Conservation (phyloP, 208 protist species). For the Borovskyia barvae region DNA sequence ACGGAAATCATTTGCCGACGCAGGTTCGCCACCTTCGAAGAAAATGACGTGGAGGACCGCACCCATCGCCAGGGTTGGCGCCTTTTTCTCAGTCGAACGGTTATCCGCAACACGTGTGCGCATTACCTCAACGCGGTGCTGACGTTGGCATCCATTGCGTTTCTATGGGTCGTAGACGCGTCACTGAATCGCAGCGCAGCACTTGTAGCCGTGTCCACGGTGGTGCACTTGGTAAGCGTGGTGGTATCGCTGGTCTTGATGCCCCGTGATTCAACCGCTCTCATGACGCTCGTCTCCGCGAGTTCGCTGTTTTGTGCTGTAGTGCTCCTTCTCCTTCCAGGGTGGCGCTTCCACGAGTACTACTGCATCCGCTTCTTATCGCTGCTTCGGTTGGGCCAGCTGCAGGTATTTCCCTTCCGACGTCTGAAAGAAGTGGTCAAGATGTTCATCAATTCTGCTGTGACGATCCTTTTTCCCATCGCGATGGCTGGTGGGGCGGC, state of each 20-base stretch:
- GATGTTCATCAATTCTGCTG: slow-evolving; percentile 37
- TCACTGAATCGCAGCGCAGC: slow-evolving; percentile 16
- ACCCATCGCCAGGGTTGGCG: slow-evolving; percentile 5
- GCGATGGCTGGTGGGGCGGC: slow-evolving; percentile 37
- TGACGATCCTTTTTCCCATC: slow-evolving; percentile 55
- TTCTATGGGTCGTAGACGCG: slow-evolving; percentile 54
- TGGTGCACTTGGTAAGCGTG: slow-evolving; percentile 57
- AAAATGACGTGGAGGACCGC: slow-evolving; percentile 37
- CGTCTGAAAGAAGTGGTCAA: slow-evolving; percentile 36
- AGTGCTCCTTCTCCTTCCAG: slow-evolving; percentile 27
- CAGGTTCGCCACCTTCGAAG: slow-evolving; percentile 59
- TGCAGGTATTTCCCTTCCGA: slow-evolving; percentile 52
- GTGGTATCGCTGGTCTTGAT: slow-evolving; percentile 35
- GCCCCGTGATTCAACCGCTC: slow-evolving; percentile 49
- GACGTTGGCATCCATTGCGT: slow-evolving; percentile 58
- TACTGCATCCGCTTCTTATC: slow-evolving; percentile 66
- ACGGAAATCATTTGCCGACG: slow-evolving; percentile 59
- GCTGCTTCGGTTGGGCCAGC: slow-evolving; percentile 57
- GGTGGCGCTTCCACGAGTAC: slow-evolving; percentile 8
- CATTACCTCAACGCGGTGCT: slow-evolving; percentile 44
- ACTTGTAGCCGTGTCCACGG: slow-evolving; percentile 24
- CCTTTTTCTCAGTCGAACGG: slow-evolving; percentile 1
- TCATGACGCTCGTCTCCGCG: slow-evolving; percentile 41
- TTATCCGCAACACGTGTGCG: slow-evolving; percentile 23
- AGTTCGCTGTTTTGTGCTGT: slow-evolving; percentile 29